Percentiles rank a stretch among this genome's conserved stretches.
These are phyloP conservation scores for Chenopodium quinoa DNA, from an alignment of 148 eudicot genomes.

Conservation along the genomic window DNA sequence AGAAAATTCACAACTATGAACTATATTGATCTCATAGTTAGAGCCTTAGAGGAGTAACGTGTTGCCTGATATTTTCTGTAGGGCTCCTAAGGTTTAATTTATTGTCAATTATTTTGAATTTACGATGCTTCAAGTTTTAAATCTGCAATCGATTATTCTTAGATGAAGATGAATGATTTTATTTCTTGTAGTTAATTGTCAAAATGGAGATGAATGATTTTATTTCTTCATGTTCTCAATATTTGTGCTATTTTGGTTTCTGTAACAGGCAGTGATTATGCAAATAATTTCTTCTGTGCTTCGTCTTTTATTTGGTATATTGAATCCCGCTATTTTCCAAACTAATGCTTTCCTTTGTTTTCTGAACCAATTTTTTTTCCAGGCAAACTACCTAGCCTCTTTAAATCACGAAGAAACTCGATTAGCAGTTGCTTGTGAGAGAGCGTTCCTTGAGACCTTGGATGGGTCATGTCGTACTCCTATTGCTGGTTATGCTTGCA, in stretches of 20 bases:
- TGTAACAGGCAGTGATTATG: neutral
- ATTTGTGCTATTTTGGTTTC: neutral
- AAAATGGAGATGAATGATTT: neutral
- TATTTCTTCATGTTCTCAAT: neutral
- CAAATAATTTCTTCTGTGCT: neutral
- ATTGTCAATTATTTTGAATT: neutral
- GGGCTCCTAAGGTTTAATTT: neutral
- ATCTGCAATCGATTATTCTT: neutral
- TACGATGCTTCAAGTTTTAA: neutral
- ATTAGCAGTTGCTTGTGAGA: slow-evolving; percentile 85
- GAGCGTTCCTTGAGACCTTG: slow-evolving; percentile 74
- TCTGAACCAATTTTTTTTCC: neutral
- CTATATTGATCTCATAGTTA: too few species aligned
- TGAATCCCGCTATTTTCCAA: neutral
- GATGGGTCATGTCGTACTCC: slow-evolving; percentile 97
- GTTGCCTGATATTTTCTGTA: neutral
- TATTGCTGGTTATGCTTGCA: slow-evolving; percentile 83
- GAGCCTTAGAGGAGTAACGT: neutral
- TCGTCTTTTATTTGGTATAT: neutral
- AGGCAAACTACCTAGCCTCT: slow-evolving; percentile 70
- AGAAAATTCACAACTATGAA: too few species aligned
- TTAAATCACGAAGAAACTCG: slow-evolving; percentile 95
- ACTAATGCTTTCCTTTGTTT: neutral
- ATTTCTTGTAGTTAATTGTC: too few species aligned
- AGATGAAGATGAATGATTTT: neutral